phyloP scores from a whole-genome alignment of 371 early-diverging fungal species.

The Apophysomyces ossiformis region DNA sequence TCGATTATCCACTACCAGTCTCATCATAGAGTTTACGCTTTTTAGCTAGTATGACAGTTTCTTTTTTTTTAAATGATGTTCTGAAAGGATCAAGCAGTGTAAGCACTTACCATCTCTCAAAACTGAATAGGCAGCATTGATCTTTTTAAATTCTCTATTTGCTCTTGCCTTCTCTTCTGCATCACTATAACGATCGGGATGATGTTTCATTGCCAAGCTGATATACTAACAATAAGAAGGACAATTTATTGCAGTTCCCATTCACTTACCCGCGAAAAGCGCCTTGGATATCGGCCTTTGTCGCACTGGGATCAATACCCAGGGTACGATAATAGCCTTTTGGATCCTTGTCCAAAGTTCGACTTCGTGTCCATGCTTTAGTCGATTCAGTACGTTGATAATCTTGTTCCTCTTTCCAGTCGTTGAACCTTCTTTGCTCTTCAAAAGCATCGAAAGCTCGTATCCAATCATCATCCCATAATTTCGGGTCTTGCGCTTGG shows the following conservation, averaged over 20 bases:
- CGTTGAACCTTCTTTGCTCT: conserved; percentile 54
- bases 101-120: conserved; percentile 55
- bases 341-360: conserved; percentile 39
- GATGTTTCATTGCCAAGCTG: conserved; percentile 55
- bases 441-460: conserved; percentile 59
- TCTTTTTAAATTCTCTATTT: conserved; percentile 59
- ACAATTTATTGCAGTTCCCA: background rate
- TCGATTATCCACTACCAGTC: conserved; percentile 26
- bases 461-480: conserved; percentile 64
- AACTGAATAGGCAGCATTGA: conserved; percentile 63
- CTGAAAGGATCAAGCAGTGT: background rate
- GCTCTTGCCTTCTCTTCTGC: conserved; percentile 56
- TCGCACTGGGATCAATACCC: conserved; percentile 48
- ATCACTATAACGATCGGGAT: conserved; percentile 62
- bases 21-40: conserved; percentile 36
- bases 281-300: conserved; percentile 61
- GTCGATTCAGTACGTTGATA: conserved; percentile 16
- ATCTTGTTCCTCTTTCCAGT: conserved; percentile 53
- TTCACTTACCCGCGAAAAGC: conserved; percentile 57
- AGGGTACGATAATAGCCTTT: conserved; percentile 55
- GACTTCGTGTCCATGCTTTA: background rate
- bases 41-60: conserved; percentile 23
- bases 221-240: background rate
- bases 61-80: background rate
- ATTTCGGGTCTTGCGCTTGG: conserved; percentile 48